Conservation (phyloP, 306 rosid genomes). For the Boehmeria nivea region DNA sequence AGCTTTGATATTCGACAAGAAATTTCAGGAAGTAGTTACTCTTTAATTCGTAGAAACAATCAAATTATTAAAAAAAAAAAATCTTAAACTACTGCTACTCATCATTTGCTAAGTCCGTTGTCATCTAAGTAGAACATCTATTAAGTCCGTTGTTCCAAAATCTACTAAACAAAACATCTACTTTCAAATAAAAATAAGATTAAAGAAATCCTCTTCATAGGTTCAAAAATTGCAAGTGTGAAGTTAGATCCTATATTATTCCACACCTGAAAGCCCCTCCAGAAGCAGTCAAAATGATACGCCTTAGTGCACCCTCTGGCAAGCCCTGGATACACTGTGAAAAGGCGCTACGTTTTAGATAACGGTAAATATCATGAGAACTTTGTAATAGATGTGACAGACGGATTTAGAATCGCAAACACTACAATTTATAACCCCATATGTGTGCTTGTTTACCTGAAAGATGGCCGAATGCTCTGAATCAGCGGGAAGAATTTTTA, state of each 20-base stretch:
- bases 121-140: too few relatives aligned
- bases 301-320: slow-evolving; percentile 80
- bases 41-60: too few relatives aligned
- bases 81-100: too few relatives aligned
- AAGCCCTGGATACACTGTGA: slow-evolving; percentile 94
- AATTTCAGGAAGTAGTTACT: too few relatives aligned
- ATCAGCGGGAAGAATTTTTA: slow-evolving; percentile 98
- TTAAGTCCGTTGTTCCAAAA: too few relatives aligned
- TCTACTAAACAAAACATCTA: too few relatives aligned
- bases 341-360: slow-evolving; percentile 20
- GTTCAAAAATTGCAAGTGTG: too few relatives aligned
- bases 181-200: too few relatives aligned
- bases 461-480: slow-evolving; percentile 98
- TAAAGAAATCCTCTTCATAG: too few relatives aligned
- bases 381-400: not conserved
- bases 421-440: not conserved
- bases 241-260: not conserved
- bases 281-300: slow-evolving; percentile 87
- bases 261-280: slow-evolving; percentile 93
- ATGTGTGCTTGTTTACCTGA: slow-evolving; percentile 53
- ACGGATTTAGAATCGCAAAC: slow-evolving; percentile 9
- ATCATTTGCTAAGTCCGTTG: too few relatives aligned
- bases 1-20: too few relatives aligned
- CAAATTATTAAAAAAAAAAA: too few relatives aligned
- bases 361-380: not conserved